Evolutionary conservation across 495 filamentous ascomycete genomes (phyloP), one percentile per base, ranked within the genome.

Genomic region (Annulohypoxylon stygium): DNA sequence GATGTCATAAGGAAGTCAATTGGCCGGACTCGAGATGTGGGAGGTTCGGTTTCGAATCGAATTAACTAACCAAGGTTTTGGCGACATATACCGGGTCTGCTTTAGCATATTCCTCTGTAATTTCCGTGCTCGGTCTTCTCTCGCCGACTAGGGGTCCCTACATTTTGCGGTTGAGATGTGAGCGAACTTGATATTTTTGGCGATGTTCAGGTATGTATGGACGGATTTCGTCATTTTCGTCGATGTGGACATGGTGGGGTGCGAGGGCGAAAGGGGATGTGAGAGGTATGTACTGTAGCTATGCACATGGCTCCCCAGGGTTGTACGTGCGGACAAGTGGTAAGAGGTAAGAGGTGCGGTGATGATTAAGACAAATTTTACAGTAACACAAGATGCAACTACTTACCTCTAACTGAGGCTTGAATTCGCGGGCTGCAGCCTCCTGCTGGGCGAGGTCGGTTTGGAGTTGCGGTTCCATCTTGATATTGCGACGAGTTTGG

Each of bases 101-200:
- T 83, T 93, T 91, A 26, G 93, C 93, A 82, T 97, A 99, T 78
- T 97, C 95, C 70, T 90, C 85, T 4, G 92, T 91, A 74, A 99
- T 93, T 57, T 84, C 87, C 73, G 89, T 89, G 81, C 90, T 97
- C 10, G 92, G 88, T 75, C 89, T 90, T 74, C 92, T 92, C 41
- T 90, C 83, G 69, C 95, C 92, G 51, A 98, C 93, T 11, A 94
- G 84, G 37, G 93, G 92, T 57, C 93, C 95, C 95, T 97, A 78
- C 30, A 30, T 60, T 59, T 74, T 65, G 64, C 61, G 57, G 64
- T 68, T 81, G 71, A 80, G 16, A 58, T 67, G 61, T 74, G 34
- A 74, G 71, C 26, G 51, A n/a, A 16, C 39, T 2, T 43, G 55
- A 51, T 55, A 39, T 7, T 39, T 12, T 39, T 39, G 37, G 14